Percentiles rank a stretch among this genome's conserved stretches.
phyloP scores from a whole-genome alignment of 352 stramenopile genomes.

The Pythium phragmitis region DNA sequence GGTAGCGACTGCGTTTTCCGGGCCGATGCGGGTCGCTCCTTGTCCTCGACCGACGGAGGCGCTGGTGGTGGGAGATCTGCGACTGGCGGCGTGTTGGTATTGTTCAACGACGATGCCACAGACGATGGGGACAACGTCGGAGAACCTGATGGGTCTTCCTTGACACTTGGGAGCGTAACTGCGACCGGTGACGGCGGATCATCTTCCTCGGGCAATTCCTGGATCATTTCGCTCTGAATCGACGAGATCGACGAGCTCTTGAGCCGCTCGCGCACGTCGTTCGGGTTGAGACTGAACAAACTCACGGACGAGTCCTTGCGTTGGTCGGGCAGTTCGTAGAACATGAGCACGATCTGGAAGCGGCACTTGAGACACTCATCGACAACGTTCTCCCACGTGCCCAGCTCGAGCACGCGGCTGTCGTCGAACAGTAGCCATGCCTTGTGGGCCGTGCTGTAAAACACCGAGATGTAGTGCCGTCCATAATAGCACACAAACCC shows the following conservation, averaged over 20 bases:
- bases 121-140: conserved; percentile 17
- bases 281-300: conserved; percentile 39
- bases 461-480: conserved; percentile 78
- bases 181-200: conserved; percentile 32
- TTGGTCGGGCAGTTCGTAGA: conserved; percentile 82
- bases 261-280: conserved; percentile 28
- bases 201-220: conserved; percentile 49
- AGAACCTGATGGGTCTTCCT: conserved; percentile 18
- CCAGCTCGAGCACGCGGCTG: conserved; percentile 73
- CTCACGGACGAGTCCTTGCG: conserved; percentile 83
- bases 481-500: conserved; percentile 88
- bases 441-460: conserved; percentile 85
- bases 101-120: conserved; percentile 6
- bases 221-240: conserved; percentile 53
- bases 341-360: conserved; percentile 83
- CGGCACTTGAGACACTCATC: conserved; percentile 71
- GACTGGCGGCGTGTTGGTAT: neutral
- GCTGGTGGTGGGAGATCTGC: conserved; percentile 12
- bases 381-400: conserved; percentile 74
- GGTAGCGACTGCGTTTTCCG: conserved; percentile 15
- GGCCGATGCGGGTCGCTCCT: neutral
- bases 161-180: conserved; percentile 22
- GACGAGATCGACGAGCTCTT: conserved; percentile 69
- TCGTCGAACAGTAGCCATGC: conserved; percentile 88
- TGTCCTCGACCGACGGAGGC: neutral